Evolutionary conservation across 129 eudicot genomes (phyloP), one percentile per base, ranked within the genome.

Genomic region (Helianthus tuberosus): DNA sequence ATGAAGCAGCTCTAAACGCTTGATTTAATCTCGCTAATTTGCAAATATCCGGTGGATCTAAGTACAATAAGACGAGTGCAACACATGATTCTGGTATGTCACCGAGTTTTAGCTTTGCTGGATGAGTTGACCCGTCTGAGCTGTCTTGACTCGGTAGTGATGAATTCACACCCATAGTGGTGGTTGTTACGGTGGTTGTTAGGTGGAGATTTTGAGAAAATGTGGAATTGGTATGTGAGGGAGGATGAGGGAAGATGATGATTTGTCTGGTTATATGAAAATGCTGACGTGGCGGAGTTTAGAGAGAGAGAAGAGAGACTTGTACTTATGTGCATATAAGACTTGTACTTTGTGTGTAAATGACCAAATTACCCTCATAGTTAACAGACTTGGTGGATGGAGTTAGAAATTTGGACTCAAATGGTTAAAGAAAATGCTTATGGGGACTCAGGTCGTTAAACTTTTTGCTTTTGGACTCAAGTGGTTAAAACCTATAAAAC

Each of bases 21-120:
- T 88, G 80, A 59, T 87, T 89, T 0, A 92, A 32, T 6, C 88
- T 80, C 29, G 98, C 93, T 20, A 92, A 27, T 59, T 86, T 83
- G 75, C 91, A 91, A 25, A 92, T 92, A 81, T 85, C 94, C 48
- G 89, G 87, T 35, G 94, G 94, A 82, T 92, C 98, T 73, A 92
- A 53, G 79, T 82, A 74, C 5, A 86, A 82, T 23, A 92, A 78
- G 25, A 92, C 90, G 13, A 85, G 70, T n/a, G 98, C 98, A 0
- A 92, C 68, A 38, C 98, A 92, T 8, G 85, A 79, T 66, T 92
- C 98, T 8, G 98, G 98, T 49, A 92, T 84, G 63, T 92, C 98
- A 17, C 77, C 96, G 14, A 92, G 89, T 35, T 82, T 85, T 59
- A 78, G 90, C 77, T 84, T 78, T 35, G 84, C 48, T 54, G 84